Percentiles rank a stretch among this genome's conserved stretches.
These are phyloP conservation scores for Cryphonectria parasitica DNA, from an alignment of 2,329 filamentous ascomycete genomes.

Conservation along the genomic window DNA sequence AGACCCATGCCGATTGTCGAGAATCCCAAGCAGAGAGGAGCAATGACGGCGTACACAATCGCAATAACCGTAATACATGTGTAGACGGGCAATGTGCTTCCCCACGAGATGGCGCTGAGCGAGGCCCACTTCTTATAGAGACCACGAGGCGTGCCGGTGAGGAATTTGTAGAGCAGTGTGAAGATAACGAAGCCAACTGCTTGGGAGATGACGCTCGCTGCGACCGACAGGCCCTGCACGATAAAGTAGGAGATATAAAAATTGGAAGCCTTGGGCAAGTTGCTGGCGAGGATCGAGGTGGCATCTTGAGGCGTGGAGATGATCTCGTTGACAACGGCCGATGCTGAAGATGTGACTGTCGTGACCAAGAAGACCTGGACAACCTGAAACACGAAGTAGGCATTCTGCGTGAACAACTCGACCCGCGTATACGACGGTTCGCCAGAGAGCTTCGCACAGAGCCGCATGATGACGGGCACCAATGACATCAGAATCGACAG, in stretches of 20 bases:
- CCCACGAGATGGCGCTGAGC: slow-evolving; percentile 78
- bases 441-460: slow-evolving; percentile 79
- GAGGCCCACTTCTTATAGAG: slow-evolving; percentile 79
- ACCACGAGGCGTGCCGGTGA: slow-evolving; percentile 78
- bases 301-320: slow-evolving; percentile 63
- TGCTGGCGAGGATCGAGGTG: slow-evolving; percentile 68
- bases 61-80: slow-evolving; percentile 82
- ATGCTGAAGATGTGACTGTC: slow-evolving; percentile 80
- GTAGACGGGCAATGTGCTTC: slow-evolving; percentile 79
- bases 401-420: slow-evolving; percentile 88
- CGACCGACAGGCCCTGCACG: slow-evolving; percentile 83
- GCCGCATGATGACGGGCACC: slow-evolving; percentile 80
- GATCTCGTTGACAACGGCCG: slow-evolving; percentile 68
- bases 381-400: slow-evolving; percentile 89
- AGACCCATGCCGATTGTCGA: slow-evolving; percentile 76
- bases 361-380: slow-evolving; percentile 90
- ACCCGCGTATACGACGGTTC: slow-evolving; percentile 79
- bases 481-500: slow-evolving; percentile 85
- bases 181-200: slow-evolving; percentile 72
- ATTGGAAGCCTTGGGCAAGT: slow-evolving; percentile 83
- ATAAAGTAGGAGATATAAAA: slow-evolving; percentile 97
- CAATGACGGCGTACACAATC: slow-evolving; percentile 84
- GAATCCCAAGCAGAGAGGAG: slow-evolving; percentile 82
- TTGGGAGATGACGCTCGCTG: slow-evolving; percentile 75
- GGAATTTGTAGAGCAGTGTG: slow-evolving; percentile 71